These are phyloP conservation scores for Gracilaria gracilis DNA, from an alignment of 23 red algal genomes.

Conservation along the genomic window DNA sequence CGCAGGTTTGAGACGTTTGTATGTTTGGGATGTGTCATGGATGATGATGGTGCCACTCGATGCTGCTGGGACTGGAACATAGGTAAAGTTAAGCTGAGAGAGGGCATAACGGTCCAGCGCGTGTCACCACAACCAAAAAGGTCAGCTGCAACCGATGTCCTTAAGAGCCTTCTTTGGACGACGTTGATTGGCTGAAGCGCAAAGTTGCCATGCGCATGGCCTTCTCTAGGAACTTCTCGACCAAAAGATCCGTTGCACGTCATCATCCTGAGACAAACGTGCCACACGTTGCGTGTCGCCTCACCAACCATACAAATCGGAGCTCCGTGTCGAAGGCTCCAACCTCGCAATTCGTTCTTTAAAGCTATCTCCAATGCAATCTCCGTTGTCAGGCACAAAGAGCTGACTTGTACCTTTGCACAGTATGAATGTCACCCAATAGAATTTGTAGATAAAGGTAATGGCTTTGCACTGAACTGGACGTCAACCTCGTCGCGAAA, in stretches of 20 bases:
- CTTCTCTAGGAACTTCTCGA: neutral
- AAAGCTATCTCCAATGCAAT: neutral
- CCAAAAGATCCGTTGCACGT: neutral
- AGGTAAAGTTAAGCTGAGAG: conserved; percentile 3
- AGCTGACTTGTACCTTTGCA: neutral
- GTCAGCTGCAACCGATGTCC: neutral
- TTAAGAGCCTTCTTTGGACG: neutral
- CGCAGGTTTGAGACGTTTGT: neutral
- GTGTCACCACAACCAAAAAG: neutral
- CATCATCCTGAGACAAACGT: neutral
- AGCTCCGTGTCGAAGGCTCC: neutral
- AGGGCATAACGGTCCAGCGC: conserved; percentile 11
- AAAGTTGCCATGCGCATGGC: neutral
- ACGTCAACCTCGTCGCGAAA: neutral
- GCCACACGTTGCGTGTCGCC: neutral
- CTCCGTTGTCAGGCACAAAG: neutral
- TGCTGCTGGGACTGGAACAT: neutral
- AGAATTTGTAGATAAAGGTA: neutral
- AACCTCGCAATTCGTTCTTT: neutral
- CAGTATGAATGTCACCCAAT: no score
- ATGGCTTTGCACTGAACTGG: neutral
- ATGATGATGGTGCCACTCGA: neutral
- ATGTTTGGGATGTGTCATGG: neutral
- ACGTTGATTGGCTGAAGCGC: conserved; percentile 24
- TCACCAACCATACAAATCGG: neutral